These are phyloP conservation scores for Nymphaea colorata DNA, from an alignment of 164 flowering plant species.

Conservation along the genomic window DNA sequence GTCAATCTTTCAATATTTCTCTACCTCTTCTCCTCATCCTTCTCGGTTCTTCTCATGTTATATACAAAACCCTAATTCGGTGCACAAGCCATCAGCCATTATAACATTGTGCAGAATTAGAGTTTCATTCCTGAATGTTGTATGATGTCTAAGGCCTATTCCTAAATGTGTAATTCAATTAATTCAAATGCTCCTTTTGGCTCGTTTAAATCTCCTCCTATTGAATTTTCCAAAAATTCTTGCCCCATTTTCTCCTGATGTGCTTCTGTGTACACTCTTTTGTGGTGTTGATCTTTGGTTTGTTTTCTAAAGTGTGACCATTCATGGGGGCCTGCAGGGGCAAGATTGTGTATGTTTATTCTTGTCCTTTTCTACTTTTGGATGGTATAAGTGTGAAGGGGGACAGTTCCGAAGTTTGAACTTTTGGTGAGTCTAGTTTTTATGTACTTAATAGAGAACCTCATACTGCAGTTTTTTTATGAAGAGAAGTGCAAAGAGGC, in stretches of 20 bases:
- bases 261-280: too few species aligned
- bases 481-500: conserved; percentile 30
- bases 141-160: too few species aligned
- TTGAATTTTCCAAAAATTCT: neutral
- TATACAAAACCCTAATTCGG: too few species aligned
- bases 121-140: too few species aligned
- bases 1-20: too few species aligned
- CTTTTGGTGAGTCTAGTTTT: neutral
- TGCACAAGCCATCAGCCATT: too few species aligned
- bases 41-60: too few species aligned
- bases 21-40: too few species aligned
- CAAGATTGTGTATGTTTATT: too few species aligned
- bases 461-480: conserved; percentile 27
- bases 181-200: neutral
- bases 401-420: neutral
- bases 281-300: neutral
- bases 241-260: too few species aligned
- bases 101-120: too few species aligned
- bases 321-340: neutral
- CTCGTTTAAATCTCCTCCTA: neutral
- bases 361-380: neutral
- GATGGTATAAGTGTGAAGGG: neutral
- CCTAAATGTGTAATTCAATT: too few species aligned
- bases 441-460: conserved; percentile 25
- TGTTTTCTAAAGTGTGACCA: neutral